Conservation (phyloP, 2,329 filamentous ascomycete genomes). For the Xylaria sp. region DNA sequence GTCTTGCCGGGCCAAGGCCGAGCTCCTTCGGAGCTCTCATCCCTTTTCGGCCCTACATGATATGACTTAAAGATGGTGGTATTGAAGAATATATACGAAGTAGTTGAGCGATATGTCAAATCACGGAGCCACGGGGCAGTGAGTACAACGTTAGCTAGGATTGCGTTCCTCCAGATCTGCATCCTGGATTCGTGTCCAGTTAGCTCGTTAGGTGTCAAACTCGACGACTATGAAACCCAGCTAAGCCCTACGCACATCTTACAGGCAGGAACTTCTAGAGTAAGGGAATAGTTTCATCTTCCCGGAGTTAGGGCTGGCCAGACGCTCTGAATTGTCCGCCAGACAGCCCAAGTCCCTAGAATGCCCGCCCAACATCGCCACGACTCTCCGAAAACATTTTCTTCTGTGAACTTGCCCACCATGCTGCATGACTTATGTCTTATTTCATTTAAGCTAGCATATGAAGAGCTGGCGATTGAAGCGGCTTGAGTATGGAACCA, state of each 20-base stretch:
- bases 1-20: neutral
- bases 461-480: neutral
- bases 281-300: neutral
- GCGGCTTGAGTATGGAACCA: constrained; percentile 3
- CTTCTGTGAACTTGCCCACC: neutral
- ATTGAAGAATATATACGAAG: too few species aligned
- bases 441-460: neutral
- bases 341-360: neutral
- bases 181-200: neutral
- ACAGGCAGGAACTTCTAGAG: neutral
- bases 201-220: neutral
- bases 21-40: neutral
- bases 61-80: neutral
- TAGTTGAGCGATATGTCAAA: neutral
- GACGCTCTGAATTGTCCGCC: neutral
- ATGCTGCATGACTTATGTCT: neutral
- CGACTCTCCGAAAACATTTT: neutral
- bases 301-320: neutral
- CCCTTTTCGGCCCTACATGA: neutral
- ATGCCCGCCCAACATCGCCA: neutral
- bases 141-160: neutral
- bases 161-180: neutral
- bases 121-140: neutral
- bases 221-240: neutral
- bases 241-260: neutral